A percentile compares a stretch with the other conserved stretches of the same genome.
Conservation (phyloP, 345 rosid genomes). For the Gossypium longicalyx region DNA sequence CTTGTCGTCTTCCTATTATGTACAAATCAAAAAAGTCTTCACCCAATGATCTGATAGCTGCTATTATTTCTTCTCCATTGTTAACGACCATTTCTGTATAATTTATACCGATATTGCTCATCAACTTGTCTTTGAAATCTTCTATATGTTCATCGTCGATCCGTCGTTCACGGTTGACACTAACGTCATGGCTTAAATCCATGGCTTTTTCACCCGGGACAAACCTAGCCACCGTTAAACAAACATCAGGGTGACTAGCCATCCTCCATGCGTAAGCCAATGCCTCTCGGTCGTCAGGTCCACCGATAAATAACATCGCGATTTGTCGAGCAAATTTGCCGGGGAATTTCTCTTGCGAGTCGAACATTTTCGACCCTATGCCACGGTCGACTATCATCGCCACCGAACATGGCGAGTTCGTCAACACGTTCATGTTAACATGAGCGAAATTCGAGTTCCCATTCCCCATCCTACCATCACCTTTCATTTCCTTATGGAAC, state of each 20-base stretch:
- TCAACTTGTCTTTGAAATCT: conserved; percentile 41
- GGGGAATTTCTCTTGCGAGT: neutral
- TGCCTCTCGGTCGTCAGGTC: conserved; percentile 69
- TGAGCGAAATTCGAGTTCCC: conserved; percentile 27
- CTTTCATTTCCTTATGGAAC: conserved; percentile 34
- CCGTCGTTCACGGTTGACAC: conserved; percentile 17
- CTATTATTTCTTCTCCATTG: conserved; percentile 36
- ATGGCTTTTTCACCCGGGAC: conserved; percentile 19
- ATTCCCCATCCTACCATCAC: conserved; percentile 35
- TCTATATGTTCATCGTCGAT: conserved; percentile 37
- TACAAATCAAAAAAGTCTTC: conserved; percentile 34
- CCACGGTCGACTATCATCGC: conserved; percentile 57
- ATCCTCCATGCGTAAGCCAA: conserved; percentile 59
- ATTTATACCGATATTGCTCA: conserved; percentile 17
- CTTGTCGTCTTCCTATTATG: conserved; percentile 48
- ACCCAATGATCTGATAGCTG: conserved; percentile 29
- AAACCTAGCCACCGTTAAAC: conserved; percentile 46
- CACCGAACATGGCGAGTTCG: conserved; percentile 50
- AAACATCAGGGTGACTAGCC: conserved; percentile 27
- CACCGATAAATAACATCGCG: conserved; percentile 51
- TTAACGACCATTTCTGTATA: conserved; percentile 41
- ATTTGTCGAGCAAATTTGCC: neutral
- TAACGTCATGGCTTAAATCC: neutral
- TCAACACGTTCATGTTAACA: conserved; percentile 45
- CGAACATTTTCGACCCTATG: conserved; percentile 5